Conservation (phyloP, 805 yeast genomes). For the Candida montana region DNA sequence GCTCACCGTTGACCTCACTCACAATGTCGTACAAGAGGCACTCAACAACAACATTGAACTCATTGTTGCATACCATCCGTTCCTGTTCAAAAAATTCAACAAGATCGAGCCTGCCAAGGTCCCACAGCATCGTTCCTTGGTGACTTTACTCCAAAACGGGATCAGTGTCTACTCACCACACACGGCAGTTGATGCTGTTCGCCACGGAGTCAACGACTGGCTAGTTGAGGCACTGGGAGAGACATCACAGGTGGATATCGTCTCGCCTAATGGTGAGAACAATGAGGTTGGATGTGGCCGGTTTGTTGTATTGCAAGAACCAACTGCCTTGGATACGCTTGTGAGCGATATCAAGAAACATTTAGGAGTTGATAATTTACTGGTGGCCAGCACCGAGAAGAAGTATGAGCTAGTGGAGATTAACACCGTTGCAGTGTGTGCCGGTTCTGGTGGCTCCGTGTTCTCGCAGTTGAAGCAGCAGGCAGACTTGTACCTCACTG, state of each 20-base stretch:
- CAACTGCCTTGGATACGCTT: conserved; percentile 39
- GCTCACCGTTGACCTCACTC: conserved; percentile 81
- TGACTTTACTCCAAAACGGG: conserved; percentile 68
- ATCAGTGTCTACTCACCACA: conserved; percentile 93
- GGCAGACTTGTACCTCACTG: conserved; percentile 73
- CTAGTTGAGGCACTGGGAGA: conserved; percentile 55
- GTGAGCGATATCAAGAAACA: conserved; percentile 48
- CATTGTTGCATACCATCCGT: conserved; percentile 89
- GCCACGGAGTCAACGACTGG: conserved; percentile 95
- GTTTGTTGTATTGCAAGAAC: conserved; percentile 41
- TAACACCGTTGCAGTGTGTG: conserved; percentile 74
- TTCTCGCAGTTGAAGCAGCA: conserved; percentile 40
- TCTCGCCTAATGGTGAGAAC: conserved; percentile 37
- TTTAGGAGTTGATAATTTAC: conserved; percentile 51
- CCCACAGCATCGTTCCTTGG: conserved; percentile 77
- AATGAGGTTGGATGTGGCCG: conserved; percentile 80
- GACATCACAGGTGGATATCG: conserved; percentile 28
- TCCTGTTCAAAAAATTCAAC: conserved; percentile 86
- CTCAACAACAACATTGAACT: conserved; percentile 46
- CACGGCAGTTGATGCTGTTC: conserved; percentile 90
- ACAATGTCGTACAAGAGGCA: conserved; percentile 82
- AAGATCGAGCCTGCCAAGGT: conserved; percentile 51
- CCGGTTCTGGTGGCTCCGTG: conserved; percentile 89
- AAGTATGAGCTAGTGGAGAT: conserved; percentile 28
- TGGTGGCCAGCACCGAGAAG: conserved; percentile 44